Evolutionary conservation across 169 alveolate species (phyloP), one percentile per base, ranked within the genome.

Genomic region (Plasmodium knowlesi): DNA sequence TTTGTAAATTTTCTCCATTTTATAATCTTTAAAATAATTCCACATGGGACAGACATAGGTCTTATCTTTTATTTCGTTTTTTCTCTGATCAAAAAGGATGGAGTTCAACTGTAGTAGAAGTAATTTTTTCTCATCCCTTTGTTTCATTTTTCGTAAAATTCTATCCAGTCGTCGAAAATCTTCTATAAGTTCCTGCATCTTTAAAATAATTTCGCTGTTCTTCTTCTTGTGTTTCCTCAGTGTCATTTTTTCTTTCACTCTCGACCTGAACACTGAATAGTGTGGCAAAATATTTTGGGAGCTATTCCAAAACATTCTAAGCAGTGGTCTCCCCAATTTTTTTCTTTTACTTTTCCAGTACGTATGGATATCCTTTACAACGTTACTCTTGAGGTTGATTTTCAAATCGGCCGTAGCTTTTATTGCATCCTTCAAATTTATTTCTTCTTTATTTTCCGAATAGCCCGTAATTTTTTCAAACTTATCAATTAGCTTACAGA

Each of bases 231-330:
- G 98, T 16, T 97, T 94, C 74, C 98, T 93, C 74, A 97, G 86
- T 32, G 97, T 92, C 98, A 97, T 97, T 94, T 97, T 97, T 78
- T 97, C 98, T 94, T 96, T 95, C 25, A 97, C 97, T 8, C 98
- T 92, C 5, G 98, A 97, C 53, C 98, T 92, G 57, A 97, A 97
- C 22, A 97, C 96, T 1, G 98, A 97, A 70, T 95, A 96, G 78
- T 95, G 94, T 5, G 98, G 97, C 28, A 98, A 97, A 8, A 97
- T 76, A 53, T 97, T 97, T 80, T 95, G 96, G n/a, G 97, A 96
- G 79, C 92, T 84, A 19, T 97, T 96, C 98, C 98, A 97, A 28
- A 97, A 94, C 94, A 95, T 96, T 19, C 98, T 97, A 5, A 97
- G 92, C 70, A 97, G 79, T 10, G 98, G 98, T 82, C 95, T 85